Evolutionary conservation across 2,329 filamentous ascomycete genomes (phyloP).

Genomic region (Lachnellula suecica): DNA sequence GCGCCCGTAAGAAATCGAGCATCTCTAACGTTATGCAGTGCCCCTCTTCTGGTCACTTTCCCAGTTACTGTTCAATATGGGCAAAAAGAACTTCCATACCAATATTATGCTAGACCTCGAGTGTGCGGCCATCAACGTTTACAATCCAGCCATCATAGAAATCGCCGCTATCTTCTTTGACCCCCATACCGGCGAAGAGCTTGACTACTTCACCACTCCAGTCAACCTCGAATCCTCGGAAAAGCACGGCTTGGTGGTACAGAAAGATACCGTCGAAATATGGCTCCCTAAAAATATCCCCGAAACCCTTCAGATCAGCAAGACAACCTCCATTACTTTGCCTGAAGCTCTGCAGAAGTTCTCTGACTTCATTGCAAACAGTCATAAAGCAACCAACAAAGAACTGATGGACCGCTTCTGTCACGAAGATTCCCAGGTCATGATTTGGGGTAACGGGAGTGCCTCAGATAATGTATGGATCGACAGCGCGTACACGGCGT

Average conservation of each 20-base stretch:
- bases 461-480: slow-evolving; percentile 21
- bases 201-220: slow-evolving; percentile 7
- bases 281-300: slow-evolving; percentile 14
- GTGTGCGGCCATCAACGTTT: slow-evolving; percentile 2
- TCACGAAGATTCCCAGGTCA: slow-evolving; percentile 6
- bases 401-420: slow-evolving; percentile 1
- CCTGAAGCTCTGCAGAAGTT: slow-evolving; percentile 10
- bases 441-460: slow-evolving; percentile 21
- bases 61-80: slow-evolving; percentile 13
- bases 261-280: neutral
- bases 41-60: too few species aligned
- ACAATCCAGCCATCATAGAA: slow-evolving; percentile 17
- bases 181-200: slow-evolving; percentile 15
- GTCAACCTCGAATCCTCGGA: slow-evolving; percentile 14
- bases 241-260: neutral
- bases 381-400: neutral
- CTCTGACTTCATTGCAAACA: slow-evolving; percentile 7
- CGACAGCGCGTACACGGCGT: slow-evolving; percentile 10
- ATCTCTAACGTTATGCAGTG: too few species aligned
- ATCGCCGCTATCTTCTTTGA: slow-evolving; percentile 20
- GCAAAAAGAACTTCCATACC: slow-evolving; percentile 8
- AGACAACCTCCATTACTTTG: slow-evolving; percentile 1
- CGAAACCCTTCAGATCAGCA: slow-evolving; percentile 12
- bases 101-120: slow-evolving; percentile 25
- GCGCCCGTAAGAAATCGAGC: too few species aligned